Percentiles rank a stretch among this genome's conserved stretches.
These are phyloP conservation scores for Byssoonygena ceratinophila DNA, from an alignment of 2,329 filamentous ascomycete species.

Conservation along the genomic window DNA sequence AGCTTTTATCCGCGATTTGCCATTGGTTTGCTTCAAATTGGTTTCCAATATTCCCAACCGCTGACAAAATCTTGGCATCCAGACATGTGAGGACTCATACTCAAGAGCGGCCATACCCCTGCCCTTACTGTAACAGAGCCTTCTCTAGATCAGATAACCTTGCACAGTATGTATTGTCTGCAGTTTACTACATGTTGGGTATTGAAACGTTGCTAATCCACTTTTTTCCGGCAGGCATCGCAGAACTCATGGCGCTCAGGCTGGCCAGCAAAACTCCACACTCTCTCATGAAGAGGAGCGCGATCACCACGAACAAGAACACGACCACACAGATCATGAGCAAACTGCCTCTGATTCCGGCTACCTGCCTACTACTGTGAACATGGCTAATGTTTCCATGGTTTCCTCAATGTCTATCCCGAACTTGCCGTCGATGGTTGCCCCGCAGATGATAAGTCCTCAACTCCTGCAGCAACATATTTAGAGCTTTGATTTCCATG, in stretches of 20 bases:
- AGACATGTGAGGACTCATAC: conserved; percentile 99
- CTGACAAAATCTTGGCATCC: conserved; percentile 42
- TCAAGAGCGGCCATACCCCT: conserved; percentile 96
- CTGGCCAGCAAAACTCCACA: conserved; percentile 39
- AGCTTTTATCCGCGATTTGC: conserved; percentile 26
- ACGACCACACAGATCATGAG: conserved; percentile 67
- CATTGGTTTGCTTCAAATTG: conserved; percentile 20
- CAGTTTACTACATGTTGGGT: neutral
- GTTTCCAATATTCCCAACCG: conserved; percentile 35
- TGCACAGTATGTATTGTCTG: conserved; percentile 63
- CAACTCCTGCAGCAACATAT: conserved; percentile 37
- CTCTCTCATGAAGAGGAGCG: conserved; percentile 62
- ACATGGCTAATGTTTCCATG: conserved; percentile 31
- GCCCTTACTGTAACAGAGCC: conserved; percentile 95
- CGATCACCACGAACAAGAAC: conserved; percentile 77
- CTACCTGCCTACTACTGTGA: conserved; percentile 24
- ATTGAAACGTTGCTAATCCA: neutral
- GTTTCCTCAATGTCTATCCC: conserved; percentile 28
- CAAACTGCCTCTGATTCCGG: conserved; percentile 45
- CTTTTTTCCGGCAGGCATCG: conserved; percentile 44
- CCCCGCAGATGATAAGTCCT: conserved; percentile 35
- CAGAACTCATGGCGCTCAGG: conserved; percentile 69
- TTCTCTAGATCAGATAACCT: conserved; percentile 98
- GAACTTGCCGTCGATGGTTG: conserved; percentile 33
- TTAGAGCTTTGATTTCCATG: conserved; percentile 17